Conservation (phyloP, 139 green algal species). For the Yamagishiella unicocca region DNA sequence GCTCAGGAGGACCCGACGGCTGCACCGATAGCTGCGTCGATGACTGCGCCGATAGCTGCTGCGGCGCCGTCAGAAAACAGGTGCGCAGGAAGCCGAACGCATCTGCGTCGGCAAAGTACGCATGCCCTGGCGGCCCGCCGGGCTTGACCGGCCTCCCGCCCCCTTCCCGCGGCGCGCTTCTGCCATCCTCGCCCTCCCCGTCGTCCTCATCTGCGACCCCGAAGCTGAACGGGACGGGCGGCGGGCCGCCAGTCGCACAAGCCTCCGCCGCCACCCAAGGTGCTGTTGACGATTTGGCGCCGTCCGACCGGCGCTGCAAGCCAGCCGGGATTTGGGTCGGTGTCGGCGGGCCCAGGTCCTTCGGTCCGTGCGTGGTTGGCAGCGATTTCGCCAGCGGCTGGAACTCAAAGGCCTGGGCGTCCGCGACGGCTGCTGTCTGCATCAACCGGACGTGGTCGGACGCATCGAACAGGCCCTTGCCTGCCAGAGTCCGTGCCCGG, state of each 20-base stretch:
- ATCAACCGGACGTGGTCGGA: not conserved
- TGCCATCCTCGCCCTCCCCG: not conserved
- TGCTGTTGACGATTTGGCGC: no score
- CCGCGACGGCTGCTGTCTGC: no score
- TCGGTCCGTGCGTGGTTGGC: no score
- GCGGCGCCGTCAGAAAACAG: constrained; percentile 2
- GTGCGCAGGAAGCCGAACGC: constrained; percentile 8
- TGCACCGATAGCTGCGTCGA: not conserved
- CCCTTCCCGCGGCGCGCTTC: not conserved
- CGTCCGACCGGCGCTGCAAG: no score
- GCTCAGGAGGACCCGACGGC: not conserved
- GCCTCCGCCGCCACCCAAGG: no score
- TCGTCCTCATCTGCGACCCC: not conserved
- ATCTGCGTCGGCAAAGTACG: no score
- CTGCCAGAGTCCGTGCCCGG: not conserved
- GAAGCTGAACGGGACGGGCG: not conserved
- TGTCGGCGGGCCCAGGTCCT: no score
- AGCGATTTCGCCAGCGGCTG: no score
- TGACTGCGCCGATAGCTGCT: not conserved
- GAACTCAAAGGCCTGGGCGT: no score
- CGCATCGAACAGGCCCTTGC: not conserved
- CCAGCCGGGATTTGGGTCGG: no score
- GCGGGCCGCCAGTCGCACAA: not conserved
- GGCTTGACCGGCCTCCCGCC: not conserved
- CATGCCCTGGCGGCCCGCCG: no score